phyloP scores from a whole-genome alignment of 139 green algal species.

The Asterochloris sp. region DNA sequence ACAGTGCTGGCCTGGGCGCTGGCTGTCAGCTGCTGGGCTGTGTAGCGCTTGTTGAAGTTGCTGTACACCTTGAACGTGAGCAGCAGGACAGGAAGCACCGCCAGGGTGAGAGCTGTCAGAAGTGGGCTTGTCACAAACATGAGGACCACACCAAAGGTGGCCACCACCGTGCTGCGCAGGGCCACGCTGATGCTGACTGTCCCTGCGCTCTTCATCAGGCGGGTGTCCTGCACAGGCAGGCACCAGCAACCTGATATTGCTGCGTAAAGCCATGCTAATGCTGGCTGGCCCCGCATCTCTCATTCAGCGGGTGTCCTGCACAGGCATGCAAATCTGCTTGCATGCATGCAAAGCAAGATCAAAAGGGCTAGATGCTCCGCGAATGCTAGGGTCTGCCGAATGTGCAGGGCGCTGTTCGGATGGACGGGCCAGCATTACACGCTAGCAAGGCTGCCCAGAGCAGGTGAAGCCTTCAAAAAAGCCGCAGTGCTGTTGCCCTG shows the following conservation, averaged over 20 bases:
- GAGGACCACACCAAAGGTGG: conserved; percentile 34
- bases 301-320: too few species aligned
- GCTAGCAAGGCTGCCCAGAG: too few species aligned
- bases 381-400: too few species aligned
- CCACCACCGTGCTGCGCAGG: conserved; percentile 28
- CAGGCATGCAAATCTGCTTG: too few species aligned
- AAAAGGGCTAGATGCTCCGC: too few species aligned
- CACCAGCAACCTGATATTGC: not conserved
- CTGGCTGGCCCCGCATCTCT: not conserved
- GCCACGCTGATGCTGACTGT: conserved; percentile 44
- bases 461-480: too few species aligned
- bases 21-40: conserved; percentile 25
- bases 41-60: conserved; percentile 38
- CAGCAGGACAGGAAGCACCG: conserved; percentile 26
- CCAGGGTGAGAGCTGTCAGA: conserved; percentile 28
- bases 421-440: too few species aligned
- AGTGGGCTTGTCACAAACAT: conserved; percentile 43
- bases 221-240: conserved; percentile 26
- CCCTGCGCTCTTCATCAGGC: conserved; percentile 40
- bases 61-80: conserved; percentile 26
- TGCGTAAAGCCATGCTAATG: not conserved
- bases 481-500: not conserved
- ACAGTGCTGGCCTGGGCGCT: conserved; percentile 30
- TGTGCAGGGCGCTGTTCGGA: too few species aligned
- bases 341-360: too few species aligned